Evolutionary conservation across 2,329 filamentous ascomycete genomes (phyloP).

Genomic region (Ambrosiella cleistominuta): DNA sequence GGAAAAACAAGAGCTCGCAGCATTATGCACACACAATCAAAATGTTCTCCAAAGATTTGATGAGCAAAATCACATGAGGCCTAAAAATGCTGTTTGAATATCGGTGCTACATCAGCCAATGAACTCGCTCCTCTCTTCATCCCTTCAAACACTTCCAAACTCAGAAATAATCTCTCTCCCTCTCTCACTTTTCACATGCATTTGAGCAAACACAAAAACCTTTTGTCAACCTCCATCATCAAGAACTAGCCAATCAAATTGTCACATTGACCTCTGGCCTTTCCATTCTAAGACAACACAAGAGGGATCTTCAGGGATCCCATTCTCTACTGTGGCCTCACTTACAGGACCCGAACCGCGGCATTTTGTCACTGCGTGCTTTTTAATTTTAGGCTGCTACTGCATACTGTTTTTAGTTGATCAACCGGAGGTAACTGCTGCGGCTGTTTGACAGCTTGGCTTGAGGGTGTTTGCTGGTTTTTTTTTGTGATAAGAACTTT

Average conservation of each 20-base stretch:
- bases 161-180: no score
- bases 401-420: background rate
- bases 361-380: constrained; percentile 1
- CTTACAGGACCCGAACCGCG: background rate
- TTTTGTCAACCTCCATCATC: background rate
- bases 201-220: background rate
- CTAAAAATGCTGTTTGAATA: no score
- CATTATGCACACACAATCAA: no score
- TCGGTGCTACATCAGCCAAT: no score
- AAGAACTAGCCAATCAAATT: constrained; percentile 7
- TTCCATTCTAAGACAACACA: constrained; percentile 9
- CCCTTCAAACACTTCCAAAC: no score
- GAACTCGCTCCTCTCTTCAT: no score
- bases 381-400: background rate
- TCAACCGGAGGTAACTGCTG: background rate
- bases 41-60: no score
- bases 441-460: background rate
- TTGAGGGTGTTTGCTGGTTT: background rate
- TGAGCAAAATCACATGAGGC: no score
- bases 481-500: background rate
- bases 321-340: background rate
- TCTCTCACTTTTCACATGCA: no score
- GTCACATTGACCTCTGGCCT: background rate
- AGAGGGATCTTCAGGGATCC: constrained; percentile 2
- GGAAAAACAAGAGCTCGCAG: no score